phyloP scores from a whole-genome alignment of 2,329 filamentous ascomycete genomes.

The Pseudomassariella vexata region DNA sequence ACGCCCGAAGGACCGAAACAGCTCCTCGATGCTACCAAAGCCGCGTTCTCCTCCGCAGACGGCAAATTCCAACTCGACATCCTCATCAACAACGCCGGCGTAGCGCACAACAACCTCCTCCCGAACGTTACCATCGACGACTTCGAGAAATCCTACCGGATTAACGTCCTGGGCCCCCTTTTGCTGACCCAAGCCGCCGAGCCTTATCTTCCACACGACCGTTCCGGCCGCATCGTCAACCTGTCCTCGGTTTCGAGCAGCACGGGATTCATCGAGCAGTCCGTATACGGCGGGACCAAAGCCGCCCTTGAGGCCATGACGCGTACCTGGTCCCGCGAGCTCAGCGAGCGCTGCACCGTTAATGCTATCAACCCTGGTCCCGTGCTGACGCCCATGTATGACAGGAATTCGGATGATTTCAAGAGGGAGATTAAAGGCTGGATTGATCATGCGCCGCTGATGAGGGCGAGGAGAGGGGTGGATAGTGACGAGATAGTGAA shows the following conservation, averaged over 20 bases:
- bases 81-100: constrained; percentile 80
- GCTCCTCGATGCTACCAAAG: constrained; percentile 52
- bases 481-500: constrained; percentile 59
- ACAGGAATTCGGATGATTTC: constrained; percentile 34
- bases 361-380: constrained; percentile 54
- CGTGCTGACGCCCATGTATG: constrained; percentile 48
- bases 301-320: constrained; percentile 55
- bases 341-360: constrained; percentile 46
- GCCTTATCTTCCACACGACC: constrained; percentile 64
- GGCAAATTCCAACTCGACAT: constrained; percentile 68
- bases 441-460: constrained; percentile 54
- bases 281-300: constrained; percentile 53
- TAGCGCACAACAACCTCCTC: constrained; percentile 58
- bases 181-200: constrained; percentile 69
- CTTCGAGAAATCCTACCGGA: constrained; percentile 66
- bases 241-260: constrained; percentile 50
- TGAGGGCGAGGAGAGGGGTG: constrained; percentile 51
- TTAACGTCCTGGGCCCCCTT: constrained; percentile 79
- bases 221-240: constrained; percentile 52
- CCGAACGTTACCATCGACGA: constrained; percentile 57
- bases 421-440: constrained; percentile 34
- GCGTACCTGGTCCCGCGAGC: constrained; percentile 52
- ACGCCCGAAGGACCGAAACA: constrained; percentile 52
- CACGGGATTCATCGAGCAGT: constrained; percentile 47
- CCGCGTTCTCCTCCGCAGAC: constrained; percentile 43